Evolutionary conservation across 2,329 filamentous ascomycete species (phyloP).

Genomic region (Stylonectria norvegica): DNA sequence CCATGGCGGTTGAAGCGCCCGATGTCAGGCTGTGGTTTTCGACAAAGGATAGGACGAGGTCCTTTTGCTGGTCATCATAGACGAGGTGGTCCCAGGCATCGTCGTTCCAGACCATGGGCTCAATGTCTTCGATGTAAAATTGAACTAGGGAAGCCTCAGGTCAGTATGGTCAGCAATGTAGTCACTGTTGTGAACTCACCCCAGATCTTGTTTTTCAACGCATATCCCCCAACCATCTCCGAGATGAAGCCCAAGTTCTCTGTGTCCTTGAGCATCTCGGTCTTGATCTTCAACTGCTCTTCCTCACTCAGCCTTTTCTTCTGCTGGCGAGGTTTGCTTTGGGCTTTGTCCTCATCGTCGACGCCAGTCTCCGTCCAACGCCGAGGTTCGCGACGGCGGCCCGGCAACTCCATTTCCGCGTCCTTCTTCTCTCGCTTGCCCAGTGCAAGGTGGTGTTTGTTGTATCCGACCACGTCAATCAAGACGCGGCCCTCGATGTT

Average conservation of each 20-base stretch:
- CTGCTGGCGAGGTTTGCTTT: conserved; percentile 10
- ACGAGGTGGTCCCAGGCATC: conserved; percentile 45
- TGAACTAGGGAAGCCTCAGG: conserved; percentile 15
- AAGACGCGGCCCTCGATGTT: conserved; percentile 41
- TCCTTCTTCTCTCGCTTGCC: conserved; percentile 36
- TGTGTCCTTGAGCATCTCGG: conserved; percentile 36
- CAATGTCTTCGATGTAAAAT: conserved; percentile 42
- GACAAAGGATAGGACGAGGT: conserved; percentile 46
- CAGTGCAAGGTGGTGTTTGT: conserved; percentile 38
- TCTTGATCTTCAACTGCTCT: conserved; percentile 37
- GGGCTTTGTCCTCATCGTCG: conserved; percentile 9
- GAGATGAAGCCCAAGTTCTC: conserved; percentile 41
- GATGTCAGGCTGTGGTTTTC: conserved; percentile 37
- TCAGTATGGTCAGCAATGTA: neutral
- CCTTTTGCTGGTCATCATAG: conserved; percentile 46
- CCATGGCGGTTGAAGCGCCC: conserved; percentile 19
- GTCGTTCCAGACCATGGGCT: conserved; percentile 43
- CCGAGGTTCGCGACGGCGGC: conserved; percentile 4
- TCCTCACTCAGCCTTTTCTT: conserved; percentile 30
- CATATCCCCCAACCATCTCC: conserved; percentile 42
- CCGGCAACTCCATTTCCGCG: conserved; percentile 21
- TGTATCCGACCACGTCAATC: conserved; percentile 41
- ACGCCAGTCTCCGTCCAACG: neutral
- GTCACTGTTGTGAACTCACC: conserved; percentile 27
- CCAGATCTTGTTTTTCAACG: conserved; percentile 46